Evolutionary conservation across 805 yeast genomes (phyloP).

Genomic region (Wickerhamiella nectarea): DNA sequence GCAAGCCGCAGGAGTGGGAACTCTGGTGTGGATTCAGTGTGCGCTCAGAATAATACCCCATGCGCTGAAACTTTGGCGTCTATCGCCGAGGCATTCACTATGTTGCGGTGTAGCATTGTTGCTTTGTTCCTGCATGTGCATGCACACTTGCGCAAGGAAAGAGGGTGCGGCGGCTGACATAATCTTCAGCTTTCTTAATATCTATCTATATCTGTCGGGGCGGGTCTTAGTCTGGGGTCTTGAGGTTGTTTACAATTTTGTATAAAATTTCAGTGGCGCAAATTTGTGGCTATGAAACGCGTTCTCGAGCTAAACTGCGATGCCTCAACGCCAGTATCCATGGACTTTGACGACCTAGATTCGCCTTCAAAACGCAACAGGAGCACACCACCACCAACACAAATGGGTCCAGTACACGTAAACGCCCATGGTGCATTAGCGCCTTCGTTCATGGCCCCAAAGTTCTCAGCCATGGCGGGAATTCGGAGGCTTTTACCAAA

Average conservation of each 20-base stretch:
- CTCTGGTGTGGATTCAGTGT: too few species aligned
- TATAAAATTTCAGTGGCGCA: background rate
- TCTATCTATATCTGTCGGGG: too few species aligned
- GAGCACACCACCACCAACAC: slow-evolving; percentile 10
- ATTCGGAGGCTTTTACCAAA: slow-evolving; percentile 15
- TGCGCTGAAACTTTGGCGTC: too few species aligned
- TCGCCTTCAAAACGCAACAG: slow-evolving; percentile 8
- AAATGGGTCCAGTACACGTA: slow-evolving; percentile 8
- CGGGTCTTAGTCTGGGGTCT: too few species aligned
- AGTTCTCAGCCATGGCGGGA: slow-evolving; percentile 16
- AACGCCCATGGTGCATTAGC: slow-evolving; percentile 7
- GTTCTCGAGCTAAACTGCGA: slow-evolving; percentile 1
- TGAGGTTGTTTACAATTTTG: too few species aligned
- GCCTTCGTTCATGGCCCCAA: slow-evolving; percentile 10
- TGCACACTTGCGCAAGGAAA: background rate
- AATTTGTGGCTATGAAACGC: slow-evolving; percentile 6
- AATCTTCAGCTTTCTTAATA: background rate
- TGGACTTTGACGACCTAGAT: slow-evolving; percentile 2
- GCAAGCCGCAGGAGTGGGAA: too few species aligned
- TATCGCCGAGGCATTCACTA: too few species aligned
- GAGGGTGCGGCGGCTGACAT: background rate
- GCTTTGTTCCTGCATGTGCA: background rate
- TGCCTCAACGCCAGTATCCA: background rate
- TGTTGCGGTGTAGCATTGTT: background rate
- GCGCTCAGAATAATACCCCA: too few species aligned